These are phyloP conservation scores for Dipteronia dyeriana DNA, from an alignment of 345 rosid species.

Conservation along the genomic window DNA sequence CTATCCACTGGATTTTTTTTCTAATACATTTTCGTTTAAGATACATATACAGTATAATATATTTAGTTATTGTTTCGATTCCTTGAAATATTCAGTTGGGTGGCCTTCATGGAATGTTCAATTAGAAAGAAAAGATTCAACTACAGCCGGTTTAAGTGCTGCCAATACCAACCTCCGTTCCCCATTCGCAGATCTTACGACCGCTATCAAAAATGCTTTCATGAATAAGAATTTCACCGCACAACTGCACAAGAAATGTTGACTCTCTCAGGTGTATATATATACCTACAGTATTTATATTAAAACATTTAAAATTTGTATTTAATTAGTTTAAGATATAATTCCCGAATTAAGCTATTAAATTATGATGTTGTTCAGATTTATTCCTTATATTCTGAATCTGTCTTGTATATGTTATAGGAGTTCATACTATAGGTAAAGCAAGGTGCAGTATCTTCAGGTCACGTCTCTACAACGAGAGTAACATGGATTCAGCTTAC, in stretches of 20 bases:
- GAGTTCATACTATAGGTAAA: conserved; percentile 49
- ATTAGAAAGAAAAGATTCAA: conserved; percentile 63
- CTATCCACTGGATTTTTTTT: no score
- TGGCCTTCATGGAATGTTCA: conserved; percentile 50
- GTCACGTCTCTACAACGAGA: conserved; percentile 48
- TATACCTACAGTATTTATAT: background rate
- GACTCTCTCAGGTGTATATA: conserved; percentile 46
- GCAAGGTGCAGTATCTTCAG: conserved; percentile 50
- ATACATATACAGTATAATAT: no score
- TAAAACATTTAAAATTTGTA: no score
- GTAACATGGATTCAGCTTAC: conserved; percentile 38
- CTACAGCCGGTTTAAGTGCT: conserved; percentile 42
- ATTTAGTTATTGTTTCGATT: background rate
- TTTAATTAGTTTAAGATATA: background rate
- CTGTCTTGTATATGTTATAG: background rate
- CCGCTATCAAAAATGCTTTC: conserved; percentile 41
- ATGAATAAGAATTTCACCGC: conserved; percentile 49
- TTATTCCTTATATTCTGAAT: no score
- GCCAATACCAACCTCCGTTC: conserved; percentile 44
- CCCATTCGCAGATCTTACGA: conserved; percentile 35
- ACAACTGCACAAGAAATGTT: conserved; percentile 52
- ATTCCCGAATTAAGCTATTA: no score
- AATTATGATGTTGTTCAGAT: no score
- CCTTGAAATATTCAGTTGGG: conserved; percentile 35
- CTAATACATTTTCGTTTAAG: no score